A percentile compares a stretch with the other conserved stretches of the same genome.
Evolutionary conservation across 2,329 filamentous ascomycete species (phyloP).

Genomic region (Ceratocystis colombiana): DNA sequence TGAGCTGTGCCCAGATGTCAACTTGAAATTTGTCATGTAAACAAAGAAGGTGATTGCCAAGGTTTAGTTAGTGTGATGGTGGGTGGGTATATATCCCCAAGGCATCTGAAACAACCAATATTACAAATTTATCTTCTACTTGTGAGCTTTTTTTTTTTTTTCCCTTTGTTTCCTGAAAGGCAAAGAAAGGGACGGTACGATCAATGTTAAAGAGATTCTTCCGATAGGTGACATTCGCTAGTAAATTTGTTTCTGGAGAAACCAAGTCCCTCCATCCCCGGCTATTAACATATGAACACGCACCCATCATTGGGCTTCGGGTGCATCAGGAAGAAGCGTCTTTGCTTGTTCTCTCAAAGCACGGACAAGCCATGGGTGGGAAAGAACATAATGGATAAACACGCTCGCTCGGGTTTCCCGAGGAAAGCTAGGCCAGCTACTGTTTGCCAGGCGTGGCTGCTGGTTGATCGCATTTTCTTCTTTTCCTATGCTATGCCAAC

Average conservation of each 20-base stretch:
- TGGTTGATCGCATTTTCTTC: neutral
- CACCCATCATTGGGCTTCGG: neutral
- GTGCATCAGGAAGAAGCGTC: slow-evolving; percentile 6
- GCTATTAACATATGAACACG: neutral
- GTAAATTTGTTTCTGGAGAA: neutral
- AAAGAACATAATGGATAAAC: neutral
- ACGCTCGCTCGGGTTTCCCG: neutral
- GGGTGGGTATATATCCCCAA: neutral
- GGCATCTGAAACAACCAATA: neutral
- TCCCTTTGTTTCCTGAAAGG: neutral
- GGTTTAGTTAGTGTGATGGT: too few relatives aligned
- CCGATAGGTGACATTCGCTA: neutral
- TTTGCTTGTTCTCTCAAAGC: slow-evolving; percentile 5
- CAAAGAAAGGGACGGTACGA: neutral
- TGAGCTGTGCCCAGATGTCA: slow-evolving; percentile 18
- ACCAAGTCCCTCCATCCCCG: neutral
- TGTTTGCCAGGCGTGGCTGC: too few relatives aligned
- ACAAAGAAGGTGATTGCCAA: neutral
- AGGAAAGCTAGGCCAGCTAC: neutral
- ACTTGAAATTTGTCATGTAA: slow-evolving; percentile 26
- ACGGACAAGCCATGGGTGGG: neutral
- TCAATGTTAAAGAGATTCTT: neutral
- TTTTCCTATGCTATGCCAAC: neutral
- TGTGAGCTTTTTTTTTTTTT: too few relatives aligned
- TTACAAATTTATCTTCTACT: neutral